Base-by-base conservation (phyloP, 2,329 filamentous ascomycete genomes). In the Clonostachys solani region DNA sequence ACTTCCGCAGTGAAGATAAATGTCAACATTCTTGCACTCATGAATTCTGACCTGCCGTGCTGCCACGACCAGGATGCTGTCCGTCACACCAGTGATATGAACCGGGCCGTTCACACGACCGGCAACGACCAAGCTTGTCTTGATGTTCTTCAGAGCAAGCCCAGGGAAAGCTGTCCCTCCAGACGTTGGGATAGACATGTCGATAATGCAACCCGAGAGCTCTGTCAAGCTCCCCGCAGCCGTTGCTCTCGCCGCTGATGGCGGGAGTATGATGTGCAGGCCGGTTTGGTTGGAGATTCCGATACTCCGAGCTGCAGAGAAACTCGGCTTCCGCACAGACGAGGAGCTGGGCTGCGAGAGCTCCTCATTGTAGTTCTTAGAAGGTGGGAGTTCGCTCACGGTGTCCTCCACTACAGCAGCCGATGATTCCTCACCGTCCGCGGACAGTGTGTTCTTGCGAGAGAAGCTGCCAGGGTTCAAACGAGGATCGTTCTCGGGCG, bases 1-100 rank as follows among this genome's bases (percentile, higher is more conserved):
- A 57, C 89, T 94, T 2, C 76, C 74, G 60, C 88, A 92, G 54
- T 86, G 80, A 49, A 99, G 73, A 62, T 97, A 97, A 12, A 99
- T 77, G 54, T 89, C 83, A 35, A 95, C 87, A 50, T 91, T 80
- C 41, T 72, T 75, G 60, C 89, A 95, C 54, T 92, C 87, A 63
- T 99, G 94, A 72, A 99, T 92, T 18, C 94, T 81, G 58, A 96
- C 90, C 65, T 99, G 94, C n/a, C 87, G 79, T 45, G 89, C 87
- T 7, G 81, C 77, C 4, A 96, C 83, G 0, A 96, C 82, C 13
- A 95, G 66, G n/a, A 90, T 79, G 52, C 84, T 88, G 56, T 89
- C 74, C 44, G 75, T 71, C 2, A 96, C 71, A 1, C 76, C 78
- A 0, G 92, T 97, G 45, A 97, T 80, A 61, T 97, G 92, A 9